These are phyloP conservation scores for Cercophora newfieldiana DNA, from an alignment of 495 filamentous ascomycete genomes.

Conservation along the genomic window DNA sequence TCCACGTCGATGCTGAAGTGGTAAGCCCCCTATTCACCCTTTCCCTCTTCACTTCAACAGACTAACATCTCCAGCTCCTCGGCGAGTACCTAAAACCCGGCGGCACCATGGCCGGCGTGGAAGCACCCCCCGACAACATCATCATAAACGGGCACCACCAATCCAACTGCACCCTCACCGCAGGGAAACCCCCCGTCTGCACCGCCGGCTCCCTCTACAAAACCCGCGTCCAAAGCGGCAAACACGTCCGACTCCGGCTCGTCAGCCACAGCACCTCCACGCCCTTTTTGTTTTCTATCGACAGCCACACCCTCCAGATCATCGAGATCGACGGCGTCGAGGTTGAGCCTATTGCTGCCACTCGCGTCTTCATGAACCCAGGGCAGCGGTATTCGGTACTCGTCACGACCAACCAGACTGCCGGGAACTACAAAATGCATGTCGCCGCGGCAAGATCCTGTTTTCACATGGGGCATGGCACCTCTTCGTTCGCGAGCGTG, in stretches of 20 bases:
- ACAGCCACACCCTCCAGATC: conserved; percentile 5
- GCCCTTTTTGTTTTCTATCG: neutral
- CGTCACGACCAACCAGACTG: conserved; percentile 7
- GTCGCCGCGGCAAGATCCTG: neutral
- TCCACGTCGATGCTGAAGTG: conserved; percentile 1
- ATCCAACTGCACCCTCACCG: neutral
- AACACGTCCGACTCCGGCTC: neutral
- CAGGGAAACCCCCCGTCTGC: neutral
- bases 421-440: neutral
- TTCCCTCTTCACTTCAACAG: too few relatives aligned
- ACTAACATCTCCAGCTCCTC: neutral
- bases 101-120: neutral
- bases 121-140: conserved; percentile 8
- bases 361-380: neutral
- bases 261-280: neutral
- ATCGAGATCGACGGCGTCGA: conserved; percentile 3
- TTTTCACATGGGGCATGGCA: conserved; percentile 3
- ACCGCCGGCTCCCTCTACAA: neutral
- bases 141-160: neutral
- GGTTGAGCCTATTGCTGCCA: neutral
- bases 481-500: neutral
- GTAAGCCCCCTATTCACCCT: neutral
- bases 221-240: neutral
- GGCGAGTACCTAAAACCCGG: neutral
- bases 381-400: neutral